Evolutionary conservation across 331 rosid species (phyloP), one percentile per base, ranked within the genome.

Genomic region (Acacia pycnantha): DNA sequence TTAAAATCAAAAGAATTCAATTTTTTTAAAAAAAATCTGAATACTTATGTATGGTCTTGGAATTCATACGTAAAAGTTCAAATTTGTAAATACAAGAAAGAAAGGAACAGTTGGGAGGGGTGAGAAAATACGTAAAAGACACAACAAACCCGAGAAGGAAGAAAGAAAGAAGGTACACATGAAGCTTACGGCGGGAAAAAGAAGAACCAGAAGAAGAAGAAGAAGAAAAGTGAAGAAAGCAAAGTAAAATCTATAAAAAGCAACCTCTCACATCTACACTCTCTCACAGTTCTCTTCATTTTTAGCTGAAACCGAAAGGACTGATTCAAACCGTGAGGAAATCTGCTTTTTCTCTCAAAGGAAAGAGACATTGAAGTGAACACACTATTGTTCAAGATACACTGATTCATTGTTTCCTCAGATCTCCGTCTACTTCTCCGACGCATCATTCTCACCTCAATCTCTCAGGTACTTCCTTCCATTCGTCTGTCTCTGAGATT

Each of bases 141-240:
- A 70, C 44, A 74, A 80, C 81, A 76, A 77, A 72, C 10, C 35
- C 24, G 74, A 83, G 64, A 62, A 65, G 71, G 80, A 61, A 77
- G 81, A 85, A 69, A 71, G 81, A 35, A 70, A 72, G 81, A 86
- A 70, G 73, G 81, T 58, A 68, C 71, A 68, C 71, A 43, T 77
- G 46, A 86, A 70, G 86, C 85, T 80, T 73, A 85, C 87, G 89
- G 97, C 86, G 86, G 91, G 88, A 86, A 86, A 85, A 86, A 86
- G 82, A 86, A 77, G 4, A 54, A 21, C 24, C 8, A 7, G 87
- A 86, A 86, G 85, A 85, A 78, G 12, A 46, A 69, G 51, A 40
- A 64, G 46, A 78, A 82, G 75, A 79, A 85, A 83, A 77, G 79
- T 43, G 8, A 46, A 51, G 56, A 64, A 70, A 77, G 78, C 78